Conservation (phyloP, 1,139 yeast genomes). For the Suzukiozyma palmioleophila region DNA sequence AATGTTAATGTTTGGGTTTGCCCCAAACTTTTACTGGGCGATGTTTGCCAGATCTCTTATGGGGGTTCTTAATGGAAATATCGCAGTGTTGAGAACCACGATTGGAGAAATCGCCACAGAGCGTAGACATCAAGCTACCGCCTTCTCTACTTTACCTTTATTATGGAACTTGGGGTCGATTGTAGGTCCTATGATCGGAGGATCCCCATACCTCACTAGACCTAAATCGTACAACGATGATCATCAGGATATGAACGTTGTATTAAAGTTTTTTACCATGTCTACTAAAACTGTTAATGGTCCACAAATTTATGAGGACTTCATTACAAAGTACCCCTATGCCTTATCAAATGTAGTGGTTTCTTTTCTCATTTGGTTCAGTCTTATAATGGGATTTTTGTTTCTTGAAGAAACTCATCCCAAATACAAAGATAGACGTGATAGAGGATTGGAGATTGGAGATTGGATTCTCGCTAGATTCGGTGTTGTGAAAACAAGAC, state of each 20-base stretch:
- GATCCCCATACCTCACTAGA: conserved; percentile 37
- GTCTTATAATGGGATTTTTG: conserved; percentile 40
- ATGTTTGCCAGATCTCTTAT: conserved; percentile 28
- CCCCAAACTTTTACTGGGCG: conserved; percentile 30
- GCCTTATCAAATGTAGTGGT: conserved; percentile 59
- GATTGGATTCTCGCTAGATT: conserved; percentile 34
- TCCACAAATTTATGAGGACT: conserved; percentile 13
- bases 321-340: conserved; percentile 48
- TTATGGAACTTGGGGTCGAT: conserved; percentile 33
- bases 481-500: conserved; percentile 30
- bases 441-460: conserved; percentile 51
- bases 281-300: neutral
- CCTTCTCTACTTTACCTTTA: conserved; percentile 32
- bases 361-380: conserved; percentile 35
- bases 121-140: conserved; percentile 33
- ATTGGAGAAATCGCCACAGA: conserved; percentile 36
- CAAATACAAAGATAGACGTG: conserved; percentile 35
- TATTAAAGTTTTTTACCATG: neutral
- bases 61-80: conserved; percentile 34
- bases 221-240: conserved; percentile 13
- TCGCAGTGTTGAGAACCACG: conserved; percentile 35
- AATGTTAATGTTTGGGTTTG: conserved; percentile 29
- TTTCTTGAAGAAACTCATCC: conserved; percentile 63
- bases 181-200: conserved; percentile 57
- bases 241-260: neutral